Evolutionary conservation across 2,329 filamentous ascomycete species (phyloP).

Genomic region (Cladosporium sphaerospermum): DNA sequence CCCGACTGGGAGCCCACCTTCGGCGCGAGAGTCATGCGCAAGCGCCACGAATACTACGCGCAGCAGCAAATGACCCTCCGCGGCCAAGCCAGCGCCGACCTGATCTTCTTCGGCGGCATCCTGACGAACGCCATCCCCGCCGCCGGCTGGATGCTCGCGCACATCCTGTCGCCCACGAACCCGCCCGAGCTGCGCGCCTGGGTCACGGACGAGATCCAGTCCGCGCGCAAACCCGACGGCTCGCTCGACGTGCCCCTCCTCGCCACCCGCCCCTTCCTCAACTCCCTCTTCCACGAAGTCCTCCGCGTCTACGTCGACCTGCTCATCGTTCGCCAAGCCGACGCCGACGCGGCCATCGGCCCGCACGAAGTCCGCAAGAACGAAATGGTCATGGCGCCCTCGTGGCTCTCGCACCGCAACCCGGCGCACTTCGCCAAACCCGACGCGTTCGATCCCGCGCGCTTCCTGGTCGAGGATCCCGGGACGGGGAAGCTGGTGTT

Average conservation of each 20-base stretch:
- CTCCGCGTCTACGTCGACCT: constrained; percentile 25
- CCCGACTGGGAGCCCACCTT: constrained; percentile 17
- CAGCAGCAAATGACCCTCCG: constrained; percentile 14
- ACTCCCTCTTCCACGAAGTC: constrained; percentile 26
- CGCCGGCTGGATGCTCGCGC: constrained; percentile 25
- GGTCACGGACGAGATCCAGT: constrained; percentile 20
- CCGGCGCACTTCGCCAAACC: constrained; percentile 15
- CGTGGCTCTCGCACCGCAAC: constrained; percentile 20
- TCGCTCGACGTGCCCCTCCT: constrained; percentile 18
- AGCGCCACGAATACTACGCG: constrained; percentile 18
- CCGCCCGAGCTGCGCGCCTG: constrained; percentile 14
- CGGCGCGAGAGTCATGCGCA: constrained; percentile 18
- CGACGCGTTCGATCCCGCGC: constrained; percentile 19
- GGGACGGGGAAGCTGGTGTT: constrained; percentile 19
- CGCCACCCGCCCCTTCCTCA: constrained; percentile 21
- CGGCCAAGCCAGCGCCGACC: constrained; percentile 16
- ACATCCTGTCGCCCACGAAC: constrained; percentile 21
- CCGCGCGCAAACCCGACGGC: constrained; percentile 14
- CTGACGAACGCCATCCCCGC: constrained; percentile 24
- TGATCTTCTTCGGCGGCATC: constrained; percentile 24
- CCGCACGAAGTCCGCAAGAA: constrained; percentile 11
- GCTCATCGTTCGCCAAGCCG: constrained; percentile 20
- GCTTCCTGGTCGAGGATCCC: constrained; percentile 17
- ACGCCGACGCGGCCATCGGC: constrained; percentile 8
- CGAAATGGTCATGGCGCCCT: constrained; percentile 20